Evolutionary conservation across 768 basidiomycete species (phyloP).

Genomic region (Saitozyma podzolica): DNA sequence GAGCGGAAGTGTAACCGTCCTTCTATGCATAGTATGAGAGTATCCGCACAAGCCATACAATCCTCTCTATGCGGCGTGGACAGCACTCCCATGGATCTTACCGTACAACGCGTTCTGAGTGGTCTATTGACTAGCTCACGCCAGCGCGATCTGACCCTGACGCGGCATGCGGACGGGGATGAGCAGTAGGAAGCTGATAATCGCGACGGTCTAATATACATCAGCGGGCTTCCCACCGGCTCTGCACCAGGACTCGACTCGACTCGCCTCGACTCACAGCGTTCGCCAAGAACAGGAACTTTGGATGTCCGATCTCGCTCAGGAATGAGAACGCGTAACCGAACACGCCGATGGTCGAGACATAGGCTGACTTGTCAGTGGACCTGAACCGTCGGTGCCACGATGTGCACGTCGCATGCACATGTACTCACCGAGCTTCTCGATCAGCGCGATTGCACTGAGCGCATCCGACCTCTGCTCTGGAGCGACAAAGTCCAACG

Average conservation of each 20-base stretch:
- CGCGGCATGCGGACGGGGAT: conserved; percentile 6
- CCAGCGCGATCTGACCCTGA: neutral
- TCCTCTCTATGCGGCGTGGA: too few species aligned
- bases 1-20: too few species aligned
- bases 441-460: conserved; percentile 44
- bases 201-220: neutral
- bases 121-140: too few species aligned
- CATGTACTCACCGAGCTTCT: conserved; percentile 36
- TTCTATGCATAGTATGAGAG: too few species aligned
- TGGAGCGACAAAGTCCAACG: conserved; percentile 46
- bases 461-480: conserved; percentile 44
- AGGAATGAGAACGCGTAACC: conserved; percentile 36
- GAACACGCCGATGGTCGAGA: conserved; percentile 33
- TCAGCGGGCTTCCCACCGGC: neutral
- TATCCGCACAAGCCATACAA: too few species aligned
- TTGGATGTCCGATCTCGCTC: conserved; percentile 25
- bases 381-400: neutral
- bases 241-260: neutral
- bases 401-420: neutral
- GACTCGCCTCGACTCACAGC: conserved; percentile 25
- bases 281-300: conserved; percentile 41
- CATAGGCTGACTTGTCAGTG: conserved; percentile 17
- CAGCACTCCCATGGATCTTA: too few species aligned
- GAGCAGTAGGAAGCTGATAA: conserved; percentile 4
- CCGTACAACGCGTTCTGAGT: too few species aligned